A percentile compares a stretch with the other conserved stretches of the same genome.
phyloP scores from a whole-genome alignment of 1,139 yeast species.

The Kluyveromyces sp. region DNA sequence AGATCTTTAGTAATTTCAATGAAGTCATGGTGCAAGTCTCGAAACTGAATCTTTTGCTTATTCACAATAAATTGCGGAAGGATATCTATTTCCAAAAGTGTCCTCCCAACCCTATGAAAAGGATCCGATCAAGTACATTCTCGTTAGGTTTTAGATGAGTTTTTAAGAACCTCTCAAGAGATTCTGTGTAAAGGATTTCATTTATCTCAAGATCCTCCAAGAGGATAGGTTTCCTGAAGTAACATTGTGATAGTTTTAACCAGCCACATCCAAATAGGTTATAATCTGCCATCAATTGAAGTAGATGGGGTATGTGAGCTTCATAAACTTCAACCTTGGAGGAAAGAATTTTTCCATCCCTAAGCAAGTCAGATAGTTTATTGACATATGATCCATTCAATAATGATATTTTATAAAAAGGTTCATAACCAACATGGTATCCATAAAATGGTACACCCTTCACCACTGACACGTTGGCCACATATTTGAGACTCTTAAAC shows the following conservation, averaged over 20 bases:
- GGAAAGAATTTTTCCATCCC: conserved; percentile 39
- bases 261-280: conserved; percentile 82
- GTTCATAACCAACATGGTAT: conserved; percentile 54
- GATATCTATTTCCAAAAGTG: conserved; percentile 64
- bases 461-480: conserved; percentile 63
- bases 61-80: conserved; percentile 52
- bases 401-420: conserved; percentile 61
- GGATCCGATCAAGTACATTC: conserved; percentile 14
- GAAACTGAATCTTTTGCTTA: conserved; percentile 37
- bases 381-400: conserved; percentile 55
- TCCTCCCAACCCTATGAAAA: conserved; percentile 49
- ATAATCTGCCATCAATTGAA: conserved; percentile 78
- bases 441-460: conserved; percentile 83
- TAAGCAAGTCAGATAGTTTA: conserved; percentile 52
- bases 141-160: conserved; percentile 11
- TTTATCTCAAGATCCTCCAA: conserved; percentile 24
- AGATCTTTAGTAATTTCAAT: conserved; percentile 28
- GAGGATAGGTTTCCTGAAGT: conserved; percentile 32
- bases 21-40: conserved; percentile 46
- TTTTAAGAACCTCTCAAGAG: conserved; percentile 22
- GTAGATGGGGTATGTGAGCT: conserved; percentile 65
- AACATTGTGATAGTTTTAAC: conserved; percentile 38
- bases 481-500: conserved; percentile 33
- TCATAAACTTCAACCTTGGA: conserved; percentile 49
- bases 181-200: conserved; percentile 22